A percentile compares a stretch with the other conserved stretches of the same genome.
These are phyloP conservation scores for Suillus clintonianus DNA, from an alignment of 768 basidiomycete genomes.

Conservation along the genomic window DNA sequence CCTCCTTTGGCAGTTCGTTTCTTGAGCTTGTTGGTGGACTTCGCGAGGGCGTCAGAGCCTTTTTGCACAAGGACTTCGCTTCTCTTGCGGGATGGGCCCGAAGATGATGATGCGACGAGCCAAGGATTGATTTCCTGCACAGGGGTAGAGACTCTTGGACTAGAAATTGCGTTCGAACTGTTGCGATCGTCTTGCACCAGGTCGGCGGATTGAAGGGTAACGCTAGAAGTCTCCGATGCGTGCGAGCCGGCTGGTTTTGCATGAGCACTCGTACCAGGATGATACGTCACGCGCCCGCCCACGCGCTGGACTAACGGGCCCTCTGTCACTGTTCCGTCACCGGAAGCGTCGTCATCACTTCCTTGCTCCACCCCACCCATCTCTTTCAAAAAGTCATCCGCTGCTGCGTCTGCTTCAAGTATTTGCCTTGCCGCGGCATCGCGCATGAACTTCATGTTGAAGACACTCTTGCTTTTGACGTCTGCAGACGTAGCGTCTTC, in stretches of 20 bases:
- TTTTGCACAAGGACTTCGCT: slow-evolving; percentile 77
- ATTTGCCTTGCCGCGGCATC: slow-evolving; percentile 77
- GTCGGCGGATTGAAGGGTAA: slow-evolving; percentile 63
- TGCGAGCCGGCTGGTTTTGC: slow-evolving; percentile 30
- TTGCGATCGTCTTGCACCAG: slow-evolving; percentile 39
- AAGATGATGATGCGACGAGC: slow-evolving; percentile 50
- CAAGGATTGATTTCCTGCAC: slow-evolving; percentile 68
- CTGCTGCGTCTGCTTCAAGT: slow-evolving; percentile 55
- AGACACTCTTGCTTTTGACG: slow-evolving; percentile 64
- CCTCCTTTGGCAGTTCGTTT: slow-evolving; percentile 60
- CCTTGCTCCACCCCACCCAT: slow-evolving; percentile 47
- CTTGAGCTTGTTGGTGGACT: slow-evolving; percentile 74
- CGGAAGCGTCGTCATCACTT: slow-evolving; percentile 31
- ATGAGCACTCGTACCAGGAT: slow-evolving; percentile 45
- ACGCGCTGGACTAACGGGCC: slow-evolving; percentile 49
- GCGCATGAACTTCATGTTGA: slow-evolving; percentile 99
- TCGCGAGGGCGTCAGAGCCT: slow-evolving; percentile 56
- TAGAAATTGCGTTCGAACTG: slow-evolving; percentile 13
- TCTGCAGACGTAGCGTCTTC: slow-evolving; percentile 28
- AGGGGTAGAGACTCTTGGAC: slow-evolving; percentile 14
- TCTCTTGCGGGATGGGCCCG: slow-evolving; percentile 62
- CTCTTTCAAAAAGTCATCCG: slow-evolving; percentile 74
- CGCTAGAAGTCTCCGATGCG: slow-evolving; percentile 64
- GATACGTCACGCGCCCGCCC: slow-evolving; percentile 67
- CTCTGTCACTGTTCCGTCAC: slow-evolving; percentile 33